phyloP scores from a whole-genome alignment of 495 filamentous ascomycete genomes.

The Penicillium chermesinum region DNA sequence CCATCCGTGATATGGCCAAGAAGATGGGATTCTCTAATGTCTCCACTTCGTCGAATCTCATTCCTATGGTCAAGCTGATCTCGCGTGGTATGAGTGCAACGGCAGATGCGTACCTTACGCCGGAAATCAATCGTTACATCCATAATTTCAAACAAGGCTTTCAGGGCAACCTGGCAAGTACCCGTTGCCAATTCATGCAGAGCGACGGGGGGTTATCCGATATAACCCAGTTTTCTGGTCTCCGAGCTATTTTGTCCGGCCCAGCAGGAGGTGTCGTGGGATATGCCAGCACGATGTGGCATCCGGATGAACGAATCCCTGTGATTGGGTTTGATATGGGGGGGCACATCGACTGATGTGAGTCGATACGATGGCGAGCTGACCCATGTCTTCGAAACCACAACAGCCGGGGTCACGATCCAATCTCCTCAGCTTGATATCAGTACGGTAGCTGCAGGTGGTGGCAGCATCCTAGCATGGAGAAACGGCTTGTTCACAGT shows the following conservation, averaged over 20 bases:
- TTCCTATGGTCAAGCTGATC: conserved; percentile 72
- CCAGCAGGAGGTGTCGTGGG: conserved; percentile 70
- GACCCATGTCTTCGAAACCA: conserved; percentile 92
- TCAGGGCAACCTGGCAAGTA: conserved; percentile 23
- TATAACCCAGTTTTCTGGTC: conserved; percentile 43
- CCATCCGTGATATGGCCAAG: conserved; percentile 20
- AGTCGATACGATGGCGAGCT: conserved; percentile 80
- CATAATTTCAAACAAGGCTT: conserved; percentile 71
- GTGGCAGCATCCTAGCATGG: conserved; percentile 80
- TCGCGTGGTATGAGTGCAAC: conserved; percentile 80
- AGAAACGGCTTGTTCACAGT: conserved; percentile 84
- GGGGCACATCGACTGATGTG: conserved; percentile 88
- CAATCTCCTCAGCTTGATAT: conserved; percentile 90
- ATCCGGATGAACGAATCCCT: conserved; percentile 70
- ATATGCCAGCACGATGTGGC: conserved; percentile 83
- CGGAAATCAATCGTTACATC: conserved; percentile 85
- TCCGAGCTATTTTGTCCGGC: conserved; percentile 50
- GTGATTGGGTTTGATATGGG: conserved; percentile 96
- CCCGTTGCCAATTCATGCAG: conserved; percentile 45
- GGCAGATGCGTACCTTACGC: conserved; percentile 89
- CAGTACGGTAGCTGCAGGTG: conserved; percentile 89
- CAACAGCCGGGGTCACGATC: conserved; percentile 86
- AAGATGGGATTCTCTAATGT: conserved; percentile 45
- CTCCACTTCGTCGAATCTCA: conserved; percentile 47
- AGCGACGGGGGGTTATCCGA: conserved; percentile 47